Evolutionary conservation across 306 rosid genomes (phyloP), one percentile per base, ranked within the genome.

Genomic region (Delonix regia): DNA sequence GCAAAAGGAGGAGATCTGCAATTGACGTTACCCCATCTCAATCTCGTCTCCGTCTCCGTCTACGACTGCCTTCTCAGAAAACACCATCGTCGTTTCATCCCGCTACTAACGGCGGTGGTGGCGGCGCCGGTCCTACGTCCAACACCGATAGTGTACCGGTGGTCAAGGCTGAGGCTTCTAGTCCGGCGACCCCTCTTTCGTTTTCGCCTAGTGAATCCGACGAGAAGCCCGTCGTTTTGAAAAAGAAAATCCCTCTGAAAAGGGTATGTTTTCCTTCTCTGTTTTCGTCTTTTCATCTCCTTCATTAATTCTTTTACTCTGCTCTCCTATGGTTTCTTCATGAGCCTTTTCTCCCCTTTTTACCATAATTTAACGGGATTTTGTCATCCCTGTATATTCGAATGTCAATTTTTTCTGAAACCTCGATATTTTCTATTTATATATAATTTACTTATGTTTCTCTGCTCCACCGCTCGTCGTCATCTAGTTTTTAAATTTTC

Each of bases 141-240:
- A 69, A 68, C 59, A 13, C 47, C 15, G 78, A 41, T 13, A 30
- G 41, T 39, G 5, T 65, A 19, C 66, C 80, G 67, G 25, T 18
- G 72, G 78, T 21, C 45, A 83, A 89, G 77, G 53, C 48, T n/a
- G 55, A 85, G 64, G 70, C 88, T 79, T 33, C 82, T 0, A 86
- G 84, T 48, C 91, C 89, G 5, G 85, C 80, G 0, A 90, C 96
- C 19, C 94, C 94, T 70, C 82, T 86, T 34, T 81, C 85, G 1
- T 87, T 83, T 77, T 77, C 83, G 12, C 89, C 85, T 1, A 73
- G 88, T 55, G 94, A 89, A 71, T 86, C 92, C 18, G 94, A 90
- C 13, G 87, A 89, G 19, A 87, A 76, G 63, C 78, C 72, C 19
- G 55, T 80, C 21, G 59, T 33, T 42, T 10, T 24, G 52, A 82